A percentile compares a stretch with the other conserved stretches of the same genome.
Conservation (phyloP, 2,329 filamentous ascomycete species). For the Phaeoacremonium minimum region DNA sequence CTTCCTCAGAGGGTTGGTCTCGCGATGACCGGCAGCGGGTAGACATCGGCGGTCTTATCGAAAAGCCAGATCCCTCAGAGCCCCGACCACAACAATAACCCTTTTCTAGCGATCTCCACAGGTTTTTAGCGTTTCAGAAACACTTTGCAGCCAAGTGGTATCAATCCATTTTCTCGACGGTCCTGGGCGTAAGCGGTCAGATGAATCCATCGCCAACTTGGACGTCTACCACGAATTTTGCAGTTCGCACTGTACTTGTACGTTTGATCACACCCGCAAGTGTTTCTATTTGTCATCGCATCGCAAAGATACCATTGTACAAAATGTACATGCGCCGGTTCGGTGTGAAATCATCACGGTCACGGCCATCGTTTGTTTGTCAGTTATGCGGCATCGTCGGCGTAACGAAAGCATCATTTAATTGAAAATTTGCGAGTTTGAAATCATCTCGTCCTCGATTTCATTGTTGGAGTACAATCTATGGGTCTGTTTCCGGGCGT, state of each 20-base stretch:
- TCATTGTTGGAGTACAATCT: no score
- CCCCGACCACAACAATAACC: no score
- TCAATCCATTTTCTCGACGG: not conserved
- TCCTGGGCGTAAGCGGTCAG: no score
- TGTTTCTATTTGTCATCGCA: slow-evolving; percentile 8
- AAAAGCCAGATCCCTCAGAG: slow-evolving; percentile 43
- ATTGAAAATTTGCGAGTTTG: no score
- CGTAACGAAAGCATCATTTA: not conserved
- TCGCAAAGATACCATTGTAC: slow-evolving; percentile 16
- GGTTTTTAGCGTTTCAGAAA: no score
- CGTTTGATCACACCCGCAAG: slow-evolving; percentile 4
- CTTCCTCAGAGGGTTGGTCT: slow-evolving; percentile 19
- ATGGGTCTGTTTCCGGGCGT: no score
- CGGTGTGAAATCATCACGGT: no score
- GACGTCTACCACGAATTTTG: no score
- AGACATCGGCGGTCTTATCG: slow-evolving; percentile 59
- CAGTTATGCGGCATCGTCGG: not conserved
- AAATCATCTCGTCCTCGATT: no score
- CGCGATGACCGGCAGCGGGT: slow-evolving; percentile 51
- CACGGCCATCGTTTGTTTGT: slow-evolving; percentile 1
- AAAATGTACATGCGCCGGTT: slow-evolving; percentile 6
- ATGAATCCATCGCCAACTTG: no score
- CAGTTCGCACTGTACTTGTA: slow-evolving; percentile 12
- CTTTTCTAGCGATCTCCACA: no score
- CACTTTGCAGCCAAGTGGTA: no score